Evolutionary conservation across 2,329 filamentous ascomycete species (phyloP).

Genomic region (Ophiostoma himal-ulmi): DNA sequence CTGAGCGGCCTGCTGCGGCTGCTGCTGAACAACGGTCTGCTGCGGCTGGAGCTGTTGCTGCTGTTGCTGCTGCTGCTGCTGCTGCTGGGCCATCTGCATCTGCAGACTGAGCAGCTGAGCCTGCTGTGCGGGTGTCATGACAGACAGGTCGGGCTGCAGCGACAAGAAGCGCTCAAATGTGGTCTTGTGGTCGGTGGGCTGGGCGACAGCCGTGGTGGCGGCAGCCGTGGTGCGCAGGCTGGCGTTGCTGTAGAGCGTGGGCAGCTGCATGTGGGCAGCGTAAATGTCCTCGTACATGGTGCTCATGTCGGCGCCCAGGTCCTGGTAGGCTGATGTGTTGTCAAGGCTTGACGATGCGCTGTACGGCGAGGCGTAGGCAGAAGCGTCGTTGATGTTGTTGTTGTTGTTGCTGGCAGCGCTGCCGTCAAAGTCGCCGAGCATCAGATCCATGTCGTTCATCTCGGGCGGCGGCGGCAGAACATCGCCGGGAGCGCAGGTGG

Average conservation of each 20-base stretch:
- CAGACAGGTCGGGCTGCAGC: conserved; percentile 35
- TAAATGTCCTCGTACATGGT: conserved; percentile 59
- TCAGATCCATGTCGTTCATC: conserved; percentile 39
- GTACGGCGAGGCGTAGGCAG: conserved; percentile 44
- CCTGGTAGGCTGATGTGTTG: conserved; percentile 54
- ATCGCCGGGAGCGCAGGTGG: conserved; percentile 29
- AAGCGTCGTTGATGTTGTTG: conserved; percentile 43
- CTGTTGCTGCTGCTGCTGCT: conserved; percentile 12
- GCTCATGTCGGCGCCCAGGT: conserved; percentile 55
- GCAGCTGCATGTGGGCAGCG: conserved; percentile 48
- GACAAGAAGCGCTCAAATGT: conserved; percentile 33
- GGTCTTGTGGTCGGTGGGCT: background rate
- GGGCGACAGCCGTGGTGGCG: conserved; percentile 26
- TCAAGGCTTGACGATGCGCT: conserved; percentile 37
- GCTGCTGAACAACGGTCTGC: background rate
- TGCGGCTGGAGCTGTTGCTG: conserved; percentile 16
- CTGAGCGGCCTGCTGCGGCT: conserved; percentile 16
- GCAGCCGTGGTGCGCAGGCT: conserved; percentile 40
- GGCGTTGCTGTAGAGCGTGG: conserved; percentile 41
- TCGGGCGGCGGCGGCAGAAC: conserved; percentile 30
- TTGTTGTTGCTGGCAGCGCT: background rate
- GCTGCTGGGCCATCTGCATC: conserved; percentile 16
- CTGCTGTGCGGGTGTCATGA: conserved; percentile 24
- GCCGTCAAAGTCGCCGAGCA: background rate
- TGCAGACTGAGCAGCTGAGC: conserved; percentile 22